Evolutionary conservation across 148 eudicot genomes (phyloP), one percentile per base, ranked within the genome.

Genomic region (Talinum fruticosum): DNA sequence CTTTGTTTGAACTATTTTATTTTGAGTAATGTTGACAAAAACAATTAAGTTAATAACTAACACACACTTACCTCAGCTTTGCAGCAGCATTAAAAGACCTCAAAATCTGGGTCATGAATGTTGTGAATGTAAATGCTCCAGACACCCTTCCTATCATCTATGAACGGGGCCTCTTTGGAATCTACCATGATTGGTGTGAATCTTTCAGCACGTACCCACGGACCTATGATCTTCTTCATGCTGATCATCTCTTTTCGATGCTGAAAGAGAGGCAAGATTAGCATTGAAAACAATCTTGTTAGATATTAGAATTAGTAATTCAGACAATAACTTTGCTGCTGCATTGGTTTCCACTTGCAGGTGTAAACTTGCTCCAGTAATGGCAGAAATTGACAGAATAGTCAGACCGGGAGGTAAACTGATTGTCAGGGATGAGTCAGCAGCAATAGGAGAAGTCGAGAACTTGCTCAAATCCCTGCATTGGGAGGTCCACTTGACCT

Each of bases 131-230:
- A 59, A 88, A 90, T 76, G 80, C 94, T 36, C 95, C 97, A 0
- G 98, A 94, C 78, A 94, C 98, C 51, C 89, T 92, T 37, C 93
- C 97, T 16, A 87, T 92, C 71, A 94, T 94, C 78, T 94, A 82
- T 71, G 98, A 94, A 70, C 76, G 98, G 69, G 98, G 98, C 23
- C 91, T 94, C 32, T 87, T 94, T 28, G 98, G 98, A 10, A 92
- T 94, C 70, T 94, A 94, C 74, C 97, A 94, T 51, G 98, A 94
- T 47, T 91, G 97, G 97, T 90, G 98, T 78, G 98, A 91, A 85
- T 90, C 94, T 30, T 92, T 92, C 84, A 94, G 92, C 83, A 88
- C 98, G 6, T 94, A 94, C 66, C 98, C 98, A 16, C 86, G 98
- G 28, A 80, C 86, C 8, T 94, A 94, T 34, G 98, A 94, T 84